Evolutionary conservation across 1,284 basidiomycete genomes (phyloP).

Genomic region (Trichosporon faecale): DNA sequence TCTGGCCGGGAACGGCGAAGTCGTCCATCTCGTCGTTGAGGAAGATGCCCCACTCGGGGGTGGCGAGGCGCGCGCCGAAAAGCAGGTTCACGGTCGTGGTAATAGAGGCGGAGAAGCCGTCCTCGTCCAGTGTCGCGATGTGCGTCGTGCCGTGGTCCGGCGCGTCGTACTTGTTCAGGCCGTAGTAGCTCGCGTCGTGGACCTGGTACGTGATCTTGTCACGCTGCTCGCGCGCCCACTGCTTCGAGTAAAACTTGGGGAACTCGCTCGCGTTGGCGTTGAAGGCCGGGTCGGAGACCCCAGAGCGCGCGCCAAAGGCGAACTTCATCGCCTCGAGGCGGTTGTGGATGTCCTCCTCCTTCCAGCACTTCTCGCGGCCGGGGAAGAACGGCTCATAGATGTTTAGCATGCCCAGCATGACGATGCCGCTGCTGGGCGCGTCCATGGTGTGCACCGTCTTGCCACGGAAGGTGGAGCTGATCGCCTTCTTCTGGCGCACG

Average conservation of each 20-base stretch:
- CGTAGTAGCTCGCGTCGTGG: conserved; percentile 74
- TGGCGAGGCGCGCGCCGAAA: conserved; percentile 79
- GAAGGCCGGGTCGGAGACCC: conserved; percentile 69
- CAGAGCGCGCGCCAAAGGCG: conserved; percentile 59
- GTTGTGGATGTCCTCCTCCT: conserved; percentile 41
- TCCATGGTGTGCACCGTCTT: conserved; percentile 77
- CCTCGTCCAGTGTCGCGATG: conserved; percentile 69
- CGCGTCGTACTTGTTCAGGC: conserved; percentile 71
- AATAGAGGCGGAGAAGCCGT: conserved; percentile 76
- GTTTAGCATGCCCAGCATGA: conserved; percentile 45
- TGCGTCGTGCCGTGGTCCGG: conserved; percentile 90
- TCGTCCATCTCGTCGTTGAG: conserved; percentile 84
- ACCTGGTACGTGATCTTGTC: conserved; percentile 63
- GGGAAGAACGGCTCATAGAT: conserved; percentile 32
- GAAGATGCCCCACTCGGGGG: conserved; percentile 77
- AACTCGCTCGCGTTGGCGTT: conserved; percentile 56
- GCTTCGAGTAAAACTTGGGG: conserved; percentile 65
- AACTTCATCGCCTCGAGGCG: conserved; percentile 56
- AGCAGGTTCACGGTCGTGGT: conserved; percentile 80
- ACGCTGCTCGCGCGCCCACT: conserved; percentile 62
- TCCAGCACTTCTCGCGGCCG: conserved; percentile 6
- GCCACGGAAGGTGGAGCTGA: conserved; percentile 70
- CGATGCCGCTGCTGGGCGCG: conserved; percentile 62
- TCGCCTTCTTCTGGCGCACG: conserved; percentile 52
- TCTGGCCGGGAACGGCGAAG: conserved; percentile 74